phyloP scores from a whole-genome alignment of 2,329 filamentous ascomycete species.

The Elsinoe necatrix region DNA sequence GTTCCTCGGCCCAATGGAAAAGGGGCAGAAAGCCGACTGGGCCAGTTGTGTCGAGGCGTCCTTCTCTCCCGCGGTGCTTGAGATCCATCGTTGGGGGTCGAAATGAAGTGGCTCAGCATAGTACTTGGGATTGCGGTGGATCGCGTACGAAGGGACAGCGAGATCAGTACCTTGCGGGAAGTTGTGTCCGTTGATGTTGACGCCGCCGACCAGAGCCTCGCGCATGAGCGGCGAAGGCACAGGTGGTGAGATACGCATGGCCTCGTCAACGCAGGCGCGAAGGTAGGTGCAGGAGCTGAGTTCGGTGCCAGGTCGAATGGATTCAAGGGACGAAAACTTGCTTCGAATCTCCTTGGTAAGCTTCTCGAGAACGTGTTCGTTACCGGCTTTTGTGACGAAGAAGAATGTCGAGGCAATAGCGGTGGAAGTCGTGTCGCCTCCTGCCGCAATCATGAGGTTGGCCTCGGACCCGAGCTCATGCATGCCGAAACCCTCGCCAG shows the following conservation, averaged over 20 bases:
- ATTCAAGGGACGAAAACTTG: constrained; percentile 28
- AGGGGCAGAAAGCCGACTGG: constrained; percentile 29
- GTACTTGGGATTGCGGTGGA: constrained; percentile 25
- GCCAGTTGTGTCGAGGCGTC: constrained; percentile 8
- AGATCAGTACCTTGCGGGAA: constrained; percentile 29
- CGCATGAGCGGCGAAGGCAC: constrained; percentile 31
- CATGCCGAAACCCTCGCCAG: constrained; percentile 24
- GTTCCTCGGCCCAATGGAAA: constrained; percentile 27
- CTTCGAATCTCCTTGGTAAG: constrained; percentile 28
- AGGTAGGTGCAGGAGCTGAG: constrained; percentile 36
- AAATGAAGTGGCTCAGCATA: constrained; percentile 26
- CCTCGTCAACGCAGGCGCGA: constrained; percentile 41
- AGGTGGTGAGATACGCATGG: constrained; percentile 39
- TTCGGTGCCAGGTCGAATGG: constrained; percentile 26
- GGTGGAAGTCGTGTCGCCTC: constrained; percentile 30
- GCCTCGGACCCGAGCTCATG: constrained; percentile 25
- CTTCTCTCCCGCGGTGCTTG: constrained; percentile 24
- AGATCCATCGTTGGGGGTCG: constrained; percentile 25
- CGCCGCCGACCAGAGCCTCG: constrained; percentile 27
- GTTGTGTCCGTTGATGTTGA: constrained; percentile 28
- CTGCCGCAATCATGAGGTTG: constrained; percentile 27
- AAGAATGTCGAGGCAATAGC: constrained; percentile 30
- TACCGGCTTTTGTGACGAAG: constrained; percentile 26
- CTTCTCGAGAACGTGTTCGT: constrained; percentile 25
- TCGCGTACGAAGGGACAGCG: constrained; percentile 19